These are phyloP conservation scores for Phaeosphaeria sp. DNA, from an alignment of 2,329 filamentous ascomycete species.

Conservation along the genomic window DNA sequence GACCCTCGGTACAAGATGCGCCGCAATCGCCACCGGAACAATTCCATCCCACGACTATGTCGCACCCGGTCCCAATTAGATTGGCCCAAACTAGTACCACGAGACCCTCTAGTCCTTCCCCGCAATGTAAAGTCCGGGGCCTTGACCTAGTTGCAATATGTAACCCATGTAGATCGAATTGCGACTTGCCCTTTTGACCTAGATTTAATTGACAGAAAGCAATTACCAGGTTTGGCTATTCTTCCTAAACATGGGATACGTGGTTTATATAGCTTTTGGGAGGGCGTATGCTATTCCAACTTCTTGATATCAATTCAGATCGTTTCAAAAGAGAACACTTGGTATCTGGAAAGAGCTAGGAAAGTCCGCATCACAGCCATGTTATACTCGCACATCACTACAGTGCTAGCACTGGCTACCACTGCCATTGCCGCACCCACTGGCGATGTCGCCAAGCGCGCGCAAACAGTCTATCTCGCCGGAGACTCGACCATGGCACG, in stretches of 20 bases:
- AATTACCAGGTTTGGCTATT: not conserved
- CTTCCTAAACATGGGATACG: slow-evolving; percentile 1
- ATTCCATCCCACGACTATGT: slow-evolving; percentile 1
- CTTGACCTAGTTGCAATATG: slow-evolving; percentile 1
- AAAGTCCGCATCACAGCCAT: slow-evolving; percentile 7
- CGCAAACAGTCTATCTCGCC: slow-evolving; percentile 60
- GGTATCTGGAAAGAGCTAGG: not conserved
- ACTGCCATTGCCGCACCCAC: slow-evolving; percentile 31
- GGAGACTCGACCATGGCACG: slow-evolving; percentile 69
- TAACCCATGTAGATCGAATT: slow-evolving; percentile 5
- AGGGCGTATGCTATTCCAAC: not conserved
- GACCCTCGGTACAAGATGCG: not conserved
- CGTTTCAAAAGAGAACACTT: not conserved
- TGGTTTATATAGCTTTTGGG: not conserved
- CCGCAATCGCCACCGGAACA: not conserved
- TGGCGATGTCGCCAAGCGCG: slow-evolving; percentile 30
- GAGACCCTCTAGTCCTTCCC: not conserved
- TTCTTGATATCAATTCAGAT: no score
- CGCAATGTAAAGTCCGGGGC: slow-evolving; percentile 3
- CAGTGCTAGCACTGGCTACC: slow-evolving; percentile 26
- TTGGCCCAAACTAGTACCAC: not conserved
- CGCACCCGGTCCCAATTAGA: not conserved
- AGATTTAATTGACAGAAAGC: not conserved
- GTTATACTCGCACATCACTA: slow-evolving; percentile 26
- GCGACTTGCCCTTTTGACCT: not conserved